These are phyloP conservation scores for Rhamnella rubrinervis DNA, from an alignment of 331 rosid species.

Conservation along the genomic window DNA sequence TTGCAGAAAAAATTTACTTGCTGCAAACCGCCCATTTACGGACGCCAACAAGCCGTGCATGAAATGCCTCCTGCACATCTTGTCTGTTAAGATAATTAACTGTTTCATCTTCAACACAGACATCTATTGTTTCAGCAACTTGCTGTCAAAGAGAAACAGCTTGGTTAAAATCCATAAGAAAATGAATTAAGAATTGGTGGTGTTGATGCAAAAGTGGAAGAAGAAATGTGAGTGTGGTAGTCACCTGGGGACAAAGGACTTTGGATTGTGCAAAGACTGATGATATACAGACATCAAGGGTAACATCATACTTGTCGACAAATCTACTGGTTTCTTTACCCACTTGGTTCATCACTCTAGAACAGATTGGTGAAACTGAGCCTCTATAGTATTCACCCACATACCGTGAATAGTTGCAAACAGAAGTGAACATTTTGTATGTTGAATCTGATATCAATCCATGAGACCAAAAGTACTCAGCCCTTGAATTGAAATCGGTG, in stretches of 20 bases:
- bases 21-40: slow-evolving; percentile 86
- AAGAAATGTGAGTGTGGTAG: not conserved
- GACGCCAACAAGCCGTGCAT: slow-evolving; percentile 75
- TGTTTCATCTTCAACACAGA: slow-evolving; percentile 91
- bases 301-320: slow-evolving; percentile 97
- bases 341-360: slow-evolving; percentile 79
- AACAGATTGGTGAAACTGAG: slow-evolving; percentile 65
- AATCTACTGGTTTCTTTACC: slow-evolving; percentile 86
- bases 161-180: not conserved
- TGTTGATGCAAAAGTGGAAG: not conserved
- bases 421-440: slow-evolving; percentile 66
- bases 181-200: not conserved
- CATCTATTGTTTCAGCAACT: slow-evolving; percentile 69
- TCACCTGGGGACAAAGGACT: slow-evolving; percentile 70
- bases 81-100: slow-evolving; percentile 73
- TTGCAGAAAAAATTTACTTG: slow-evolving; percentile 53
- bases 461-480: slow-evolving; percentile 91
- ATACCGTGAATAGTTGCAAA: slow-evolving; percentile 77
- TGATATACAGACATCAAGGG: slow-evolving; percentile 95
- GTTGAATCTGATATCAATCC: slow-evolving; percentile 89
- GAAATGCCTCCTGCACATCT: slow-evolving; percentile 78
- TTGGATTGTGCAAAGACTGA: slow-evolving; percentile 88
- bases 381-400: slow-evolving; percentile 81
- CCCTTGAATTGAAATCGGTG: slow-evolving; percentile 89
- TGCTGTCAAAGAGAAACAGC: slow-evolving; percentile 41